These are phyloP conservation scores for Xylariomycetidae sp. DNA, from an alignment of 2,329 filamentous ascomycete genomes.

Conservation along the genomic window DNA sequence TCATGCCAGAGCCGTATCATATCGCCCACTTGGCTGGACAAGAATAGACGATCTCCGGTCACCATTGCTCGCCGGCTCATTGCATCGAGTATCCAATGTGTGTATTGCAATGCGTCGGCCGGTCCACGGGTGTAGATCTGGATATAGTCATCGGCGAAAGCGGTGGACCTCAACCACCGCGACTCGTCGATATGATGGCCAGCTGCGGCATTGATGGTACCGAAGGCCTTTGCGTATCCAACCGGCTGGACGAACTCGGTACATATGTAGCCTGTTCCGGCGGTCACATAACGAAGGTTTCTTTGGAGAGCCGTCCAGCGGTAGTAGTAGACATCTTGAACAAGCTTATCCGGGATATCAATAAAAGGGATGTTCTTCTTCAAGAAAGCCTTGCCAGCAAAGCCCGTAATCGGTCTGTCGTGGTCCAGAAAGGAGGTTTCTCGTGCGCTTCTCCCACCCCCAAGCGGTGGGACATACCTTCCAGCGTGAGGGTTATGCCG, in stretches of 20 bases:
- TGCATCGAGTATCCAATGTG: conserved; percentile 31
- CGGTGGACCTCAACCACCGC: conserved; percentile 33
- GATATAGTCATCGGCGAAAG: conserved; percentile 34
- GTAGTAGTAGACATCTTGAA: conserved; percentile 41
- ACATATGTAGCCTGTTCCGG: conserved; percentile 34
- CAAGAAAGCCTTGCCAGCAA: conserved; percentile 22
- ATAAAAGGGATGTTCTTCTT: conserved; percentile 36
- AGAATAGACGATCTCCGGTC: conserved; percentile 31
- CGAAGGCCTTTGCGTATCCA: conserved; percentile 26
- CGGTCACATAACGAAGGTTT: conserved; percentile 33
- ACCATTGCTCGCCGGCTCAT: conserved; percentile 30
- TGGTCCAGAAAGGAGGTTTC: conserved; percentile 23
- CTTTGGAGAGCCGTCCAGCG: conserved; percentile 34
- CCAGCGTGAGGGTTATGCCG: too few species aligned
- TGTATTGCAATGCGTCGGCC: conserved; percentile 30
- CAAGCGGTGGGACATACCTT: too few species aligned
- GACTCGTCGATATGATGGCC: conserved; percentile 33
- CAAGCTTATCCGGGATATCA: conserved; percentile 33
- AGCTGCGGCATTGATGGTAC: conserved; percentile 28
- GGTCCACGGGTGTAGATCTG: conserved; percentile 31
- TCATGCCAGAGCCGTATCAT: conserved; percentile 32
- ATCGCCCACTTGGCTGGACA: conserved; percentile 32
- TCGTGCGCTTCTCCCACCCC: too few species aligned
- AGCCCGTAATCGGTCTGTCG: conserved; percentile 16
- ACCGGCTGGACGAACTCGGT: conserved; percentile 39